Evolutionary conservation across 2,329 filamentous ascomycete species (phyloP).

Genomic region (Sporothrix mexicana): DNA sequence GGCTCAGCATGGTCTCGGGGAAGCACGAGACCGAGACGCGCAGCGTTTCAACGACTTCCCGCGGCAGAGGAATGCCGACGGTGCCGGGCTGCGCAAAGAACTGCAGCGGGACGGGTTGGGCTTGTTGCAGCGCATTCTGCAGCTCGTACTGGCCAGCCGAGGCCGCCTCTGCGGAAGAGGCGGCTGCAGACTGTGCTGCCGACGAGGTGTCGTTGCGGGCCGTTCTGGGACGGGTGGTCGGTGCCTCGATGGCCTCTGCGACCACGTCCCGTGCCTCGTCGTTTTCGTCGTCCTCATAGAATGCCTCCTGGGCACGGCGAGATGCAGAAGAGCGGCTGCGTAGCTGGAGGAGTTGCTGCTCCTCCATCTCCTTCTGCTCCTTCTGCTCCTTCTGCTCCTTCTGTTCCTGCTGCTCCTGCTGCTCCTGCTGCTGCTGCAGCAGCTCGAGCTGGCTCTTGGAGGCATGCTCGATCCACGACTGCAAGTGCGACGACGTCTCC

Average conservation of each 20-base stretch:
- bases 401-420: neutral
- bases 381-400: slow-evolving; percentile 9
- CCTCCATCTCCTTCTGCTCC: neutral
- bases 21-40: slow-evolving; percentile 62
- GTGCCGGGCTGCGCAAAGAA: slow-evolving; percentile 18
- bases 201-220: neutral
- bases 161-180: neutral
- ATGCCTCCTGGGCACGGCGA: neutral
- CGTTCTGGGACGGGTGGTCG: neutral
- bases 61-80: slow-evolving; percentile 54
- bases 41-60: slow-evolving; percentile 60
- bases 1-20: slow-evolving; percentile 63
- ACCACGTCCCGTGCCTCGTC: neutral
- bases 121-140: slow-evolving; percentile 3
- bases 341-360: neutral
- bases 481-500: slow-evolving; percentile 30
- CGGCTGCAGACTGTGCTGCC: neutral
- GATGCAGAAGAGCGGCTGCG: neutral
- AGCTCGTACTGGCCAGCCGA: neutral
- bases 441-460: slow-evolving; percentile 28
- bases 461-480: slow-evolving; percentile 34
- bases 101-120: slow-evolving; percentile 13
- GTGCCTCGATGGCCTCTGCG: slow-evolving; percentile 6
- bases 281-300: slow-evolving; percentile 23
- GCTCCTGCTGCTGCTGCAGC: neutral